Conservation (phyloP, 2,329 filamentous ascomycete species). For the Cytospora paraplurivora region DNA sequence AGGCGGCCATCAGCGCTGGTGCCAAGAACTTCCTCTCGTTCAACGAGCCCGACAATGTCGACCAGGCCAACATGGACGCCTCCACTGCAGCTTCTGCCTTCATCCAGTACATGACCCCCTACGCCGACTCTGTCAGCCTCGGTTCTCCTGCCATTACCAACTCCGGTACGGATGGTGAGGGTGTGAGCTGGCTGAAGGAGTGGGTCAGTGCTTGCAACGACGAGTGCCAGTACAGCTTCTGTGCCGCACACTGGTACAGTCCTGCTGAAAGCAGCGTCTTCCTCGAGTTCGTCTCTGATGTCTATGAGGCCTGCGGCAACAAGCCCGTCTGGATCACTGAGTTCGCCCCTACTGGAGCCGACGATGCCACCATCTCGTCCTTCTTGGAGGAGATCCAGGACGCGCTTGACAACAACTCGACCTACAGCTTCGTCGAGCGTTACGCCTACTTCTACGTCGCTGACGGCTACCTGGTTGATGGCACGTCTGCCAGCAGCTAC, state of each 20-base stretch:
- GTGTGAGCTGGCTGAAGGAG: constrained; percentile 56
- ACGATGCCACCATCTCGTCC: constrained; percentile 42
- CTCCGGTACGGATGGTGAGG: constrained; percentile 51
- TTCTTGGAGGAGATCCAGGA: constrained; percentile 55
- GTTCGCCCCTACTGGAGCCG: constrained; percentile 56
- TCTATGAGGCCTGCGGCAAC: constrained; percentile 47
- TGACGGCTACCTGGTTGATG: constrained; percentile 45
- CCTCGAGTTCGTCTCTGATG: constrained; percentile 54
- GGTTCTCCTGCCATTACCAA: constrained; percentile 65
- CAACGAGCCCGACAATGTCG: constrained; percentile 69
- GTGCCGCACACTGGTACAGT: constrained; percentile 67
- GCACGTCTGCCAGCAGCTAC: constrained; percentile 45
- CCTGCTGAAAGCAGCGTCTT: constrained; percentile 51
- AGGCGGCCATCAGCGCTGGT: constrained; percentile 55
- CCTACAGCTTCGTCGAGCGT: constrained; percentile 52
- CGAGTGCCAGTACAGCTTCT: constrained; percentile 60
- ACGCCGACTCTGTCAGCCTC: constrained; percentile 55
- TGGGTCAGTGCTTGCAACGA: constrained; percentile 56
- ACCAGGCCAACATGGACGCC: constrained; percentile 63
- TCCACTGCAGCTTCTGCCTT: constrained; percentile 54
- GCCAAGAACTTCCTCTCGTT: constrained; percentile 63
- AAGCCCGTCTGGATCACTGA: constrained; percentile 66
- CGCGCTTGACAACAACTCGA: constrained; percentile 49
- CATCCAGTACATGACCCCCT: constrained; percentile 57
- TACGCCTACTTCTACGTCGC: constrained; percentile 61